phyloP scores from a whole-genome alignment of 352 stramenopile species.

The Phytophthora agathidicida region DNA sequence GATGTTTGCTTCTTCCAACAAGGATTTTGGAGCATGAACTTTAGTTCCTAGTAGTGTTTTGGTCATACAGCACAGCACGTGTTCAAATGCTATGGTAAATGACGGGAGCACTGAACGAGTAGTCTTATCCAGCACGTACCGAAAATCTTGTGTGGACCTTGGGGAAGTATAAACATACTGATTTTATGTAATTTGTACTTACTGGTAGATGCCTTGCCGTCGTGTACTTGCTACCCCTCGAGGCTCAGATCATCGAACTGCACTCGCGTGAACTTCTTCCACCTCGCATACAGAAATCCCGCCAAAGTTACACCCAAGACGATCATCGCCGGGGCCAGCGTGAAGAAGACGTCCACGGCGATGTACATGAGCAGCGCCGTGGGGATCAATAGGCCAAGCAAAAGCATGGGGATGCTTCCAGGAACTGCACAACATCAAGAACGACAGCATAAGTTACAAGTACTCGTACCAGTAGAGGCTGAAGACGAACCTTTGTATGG shows the following conservation, averaged over 20 bases:
- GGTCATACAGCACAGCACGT: no score
- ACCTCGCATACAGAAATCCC: slow-evolving; percentile 43
- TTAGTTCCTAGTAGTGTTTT: no score
- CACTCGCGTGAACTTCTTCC: slow-evolving; percentile 49
- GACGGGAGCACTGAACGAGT: no score
- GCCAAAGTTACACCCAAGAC: slow-evolving; percentile 43
- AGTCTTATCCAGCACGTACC: no score
- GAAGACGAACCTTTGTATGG: slow-evolving; percentile 44
- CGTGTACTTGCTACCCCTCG: slow-evolving; percentile 12
- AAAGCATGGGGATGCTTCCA: slow-evolving; percentile 42
- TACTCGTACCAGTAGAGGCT: background rate
- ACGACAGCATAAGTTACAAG: slow-evolving; percentile 9
- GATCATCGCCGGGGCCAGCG: slow-evolving; percentile 45
- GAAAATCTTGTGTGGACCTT: no score
- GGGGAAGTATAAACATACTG: no score
- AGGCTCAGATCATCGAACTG: slow-evolving; percentile 46
- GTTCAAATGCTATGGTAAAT: no score
- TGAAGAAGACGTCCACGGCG: slow-evolving; percentile 53
- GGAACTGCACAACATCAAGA: slow-evolving; percentile 28
- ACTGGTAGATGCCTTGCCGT: background rate
- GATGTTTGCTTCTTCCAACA: no score
- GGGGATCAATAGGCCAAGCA: slow-evolving; percentile 41
- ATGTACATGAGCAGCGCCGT: slow-evolving; percentile 51
- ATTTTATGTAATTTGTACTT: slow-evolving; percentile 20
- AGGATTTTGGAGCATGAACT: no score